phyloP scores from a whole-genome alignment of 352 stramenopile species.

The Peronospora farinosa region DNA sequence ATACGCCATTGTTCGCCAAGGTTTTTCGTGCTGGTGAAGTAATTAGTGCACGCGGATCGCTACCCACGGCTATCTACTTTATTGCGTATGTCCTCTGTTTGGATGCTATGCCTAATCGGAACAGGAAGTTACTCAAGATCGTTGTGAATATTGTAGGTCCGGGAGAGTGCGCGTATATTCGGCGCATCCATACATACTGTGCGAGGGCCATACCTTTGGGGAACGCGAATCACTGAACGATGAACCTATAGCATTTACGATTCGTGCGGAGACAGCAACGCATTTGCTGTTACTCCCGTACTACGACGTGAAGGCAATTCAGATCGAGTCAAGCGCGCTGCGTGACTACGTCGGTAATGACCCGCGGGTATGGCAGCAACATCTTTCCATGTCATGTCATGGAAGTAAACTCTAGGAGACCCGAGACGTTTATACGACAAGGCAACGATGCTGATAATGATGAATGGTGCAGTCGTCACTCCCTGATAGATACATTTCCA shows the following conservation, averaged over 20 bases:
- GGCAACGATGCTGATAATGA: too few relatives aligned
- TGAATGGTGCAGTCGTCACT: too few relatives aligned
- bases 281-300: conserved; percentile 62
- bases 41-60: conserved; percentile 58
- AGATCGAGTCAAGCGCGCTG: conserved; percentile 32
- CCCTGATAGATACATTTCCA: too few relatives aligned
- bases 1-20: conserved; percentile 69
- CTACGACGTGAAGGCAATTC: conserved; percentile 50
- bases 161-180: conserved; percentile 60
- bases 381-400: conserved; percentile 32
- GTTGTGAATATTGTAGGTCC: conserved; percentile 30
- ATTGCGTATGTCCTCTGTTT: conserved; percentile 45
- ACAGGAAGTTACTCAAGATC: not conserved
- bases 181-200: conserved; percentile 52
- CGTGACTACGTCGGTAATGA: conserved; percentile 27
- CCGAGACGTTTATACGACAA: too few relatives aligned
- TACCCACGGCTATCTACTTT: conserved; percentile 73
- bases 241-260: conserved; percentile 69
- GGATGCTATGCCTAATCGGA: not conserved
- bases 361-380: conserved; percentile 31
- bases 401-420: conserved; percentile 28
- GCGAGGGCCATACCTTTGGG: conserved; percentile 49
- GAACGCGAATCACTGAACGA: conserved; percentile 61
- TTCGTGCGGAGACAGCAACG: conserved; percentile 42
- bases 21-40: conserved; percentile 54